A percentile compares a stretch with the other conserved stretches of the same genome.
These are phyloP conservation scores for Bruguiera gymnorhiza DNA, from an alignment of 345 rosid species.

Conservation along the genomic window DNA sequence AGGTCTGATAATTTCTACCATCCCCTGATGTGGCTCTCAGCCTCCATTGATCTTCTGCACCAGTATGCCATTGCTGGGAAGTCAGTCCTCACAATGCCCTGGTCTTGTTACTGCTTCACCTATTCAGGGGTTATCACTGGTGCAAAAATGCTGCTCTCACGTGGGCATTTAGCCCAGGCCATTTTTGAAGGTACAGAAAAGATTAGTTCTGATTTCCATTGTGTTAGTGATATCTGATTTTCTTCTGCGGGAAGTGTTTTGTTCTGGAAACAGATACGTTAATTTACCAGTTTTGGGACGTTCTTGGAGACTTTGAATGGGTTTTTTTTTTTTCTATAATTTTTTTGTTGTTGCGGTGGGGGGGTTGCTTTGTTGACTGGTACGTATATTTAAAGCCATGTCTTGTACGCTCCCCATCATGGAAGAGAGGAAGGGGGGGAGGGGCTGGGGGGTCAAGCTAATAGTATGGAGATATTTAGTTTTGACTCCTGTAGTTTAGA, in stretches of 20 bases:
- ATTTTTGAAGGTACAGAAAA: slow-evolving; percentile 1
- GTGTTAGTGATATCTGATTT: slow-evolving; percentile 8
- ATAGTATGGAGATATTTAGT: not conserved
- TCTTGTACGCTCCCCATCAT: too few relatives aligned
- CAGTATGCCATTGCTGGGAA: slow-evolving; percentile 1
- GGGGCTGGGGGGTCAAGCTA: not conserved
- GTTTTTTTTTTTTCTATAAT: too few relatives aligned
- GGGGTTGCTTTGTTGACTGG: not conserved
- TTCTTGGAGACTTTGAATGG: not conserved
- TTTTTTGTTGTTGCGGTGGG: too few relatives aligned
- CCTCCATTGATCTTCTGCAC: not conserved
- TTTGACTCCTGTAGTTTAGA: too few relatives aligned
- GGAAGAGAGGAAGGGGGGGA: too few relatives aligned
- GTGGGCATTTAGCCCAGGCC: slow-evolving; percentile 5
- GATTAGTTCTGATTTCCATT: not conserved
- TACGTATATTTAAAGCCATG: not conserved
- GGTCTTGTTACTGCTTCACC: slow-evolving; percentile 10
- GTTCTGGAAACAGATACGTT: slow-evolving; percentile 3
- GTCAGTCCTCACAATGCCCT: not conserved
- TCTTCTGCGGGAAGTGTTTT: slow-evolving; percentile 9
- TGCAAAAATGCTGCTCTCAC: not conserved
- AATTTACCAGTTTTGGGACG: not conserved
- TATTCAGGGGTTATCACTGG: not conserved
- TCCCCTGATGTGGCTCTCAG: not conserved
- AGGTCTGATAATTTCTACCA: not conserved